phyloP scores from a whole-genome alignment of 208 protist genomes.

The Leishmania aethiopica region DNA sequence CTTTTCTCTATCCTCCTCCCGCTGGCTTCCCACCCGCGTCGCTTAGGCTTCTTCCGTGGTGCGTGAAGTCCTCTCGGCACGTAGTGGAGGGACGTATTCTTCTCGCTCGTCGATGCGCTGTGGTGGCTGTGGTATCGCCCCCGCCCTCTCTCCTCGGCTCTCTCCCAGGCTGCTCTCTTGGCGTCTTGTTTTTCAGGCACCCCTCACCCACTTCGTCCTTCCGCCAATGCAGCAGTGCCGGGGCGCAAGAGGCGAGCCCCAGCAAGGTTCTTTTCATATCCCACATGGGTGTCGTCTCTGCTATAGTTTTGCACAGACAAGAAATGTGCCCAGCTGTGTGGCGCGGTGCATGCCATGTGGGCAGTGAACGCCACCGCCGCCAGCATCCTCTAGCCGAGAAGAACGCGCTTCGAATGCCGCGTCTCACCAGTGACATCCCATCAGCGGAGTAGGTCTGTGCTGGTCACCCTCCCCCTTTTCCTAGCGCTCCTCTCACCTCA shows the following conservation, averaged over 20 bases:
- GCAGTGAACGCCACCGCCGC: not conserved
- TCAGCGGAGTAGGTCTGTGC: not conserved
- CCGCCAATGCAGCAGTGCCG: not conserved
- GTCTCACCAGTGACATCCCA: not conserved
- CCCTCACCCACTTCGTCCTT: not conserved
- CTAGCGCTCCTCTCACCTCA: not conserved
- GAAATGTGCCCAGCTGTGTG: not conserved
- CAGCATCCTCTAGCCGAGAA: not conserved
- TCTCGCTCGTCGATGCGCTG: not conserved
- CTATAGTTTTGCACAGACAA: not conserved
- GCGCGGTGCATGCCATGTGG: not conserved
- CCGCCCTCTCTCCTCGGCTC: not conserved
- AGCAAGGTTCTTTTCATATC: not conserved
- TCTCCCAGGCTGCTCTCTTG: not conserved
- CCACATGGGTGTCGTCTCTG: not conserved
- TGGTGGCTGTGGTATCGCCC: not conserved
- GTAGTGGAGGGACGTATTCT: not conserved
- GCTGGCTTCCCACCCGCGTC: not conserved
- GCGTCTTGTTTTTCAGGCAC: not conserved
- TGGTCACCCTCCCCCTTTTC: not conserved
- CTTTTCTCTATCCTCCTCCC: not conserved
- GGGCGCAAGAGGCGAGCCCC: not conserved
- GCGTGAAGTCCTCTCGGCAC: not conserved
- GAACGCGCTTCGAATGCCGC: not conserved
- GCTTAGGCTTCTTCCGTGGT: not conserved